phyloP scores from a whole-genome alignment of 345 rosid genomes.

The Brassica incana region DNA sequence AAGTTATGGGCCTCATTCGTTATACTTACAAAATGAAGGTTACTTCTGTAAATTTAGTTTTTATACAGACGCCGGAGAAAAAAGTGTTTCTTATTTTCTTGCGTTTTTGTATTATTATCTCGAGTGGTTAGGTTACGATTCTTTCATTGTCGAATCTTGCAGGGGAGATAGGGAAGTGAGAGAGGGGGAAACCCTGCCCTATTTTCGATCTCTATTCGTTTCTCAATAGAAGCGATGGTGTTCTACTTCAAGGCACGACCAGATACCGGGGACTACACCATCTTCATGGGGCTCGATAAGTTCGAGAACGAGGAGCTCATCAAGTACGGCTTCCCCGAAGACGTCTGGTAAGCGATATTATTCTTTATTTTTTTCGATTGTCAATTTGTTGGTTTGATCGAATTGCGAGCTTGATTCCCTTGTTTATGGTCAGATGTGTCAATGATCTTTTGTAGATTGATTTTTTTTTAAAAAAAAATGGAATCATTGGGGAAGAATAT shows the following conservation, averaged over 20 bases:
- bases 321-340: constrained; percentile 97
- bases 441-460: constrained; percentile 11
- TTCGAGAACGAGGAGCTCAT: constrained; percentile 99
- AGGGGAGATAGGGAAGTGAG: constrained; percentile 18
- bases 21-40: background rate
- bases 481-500: background rate
- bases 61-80: no score
- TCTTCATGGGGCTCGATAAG: constrained; percentile 99
- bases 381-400: background rate
- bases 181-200: constrained; percentile 43
- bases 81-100: no score
- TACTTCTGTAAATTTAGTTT: constrained; percentile 18
- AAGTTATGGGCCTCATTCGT: background rate
- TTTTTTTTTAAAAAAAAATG: no score
- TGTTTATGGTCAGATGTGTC: background rate
- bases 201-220: constrained; percentile 31
- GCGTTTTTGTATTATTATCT: background rate
- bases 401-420: constrained; percentile 6
- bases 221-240: constrained; percentile 56
- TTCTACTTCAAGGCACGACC: constrained; percentile 95
- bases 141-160: constrained; percentile 11
- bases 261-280: constrained; percentile 95
- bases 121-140: constrained; percentile 38
- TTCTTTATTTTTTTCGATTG: background rate
- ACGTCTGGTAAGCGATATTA: constrained; percentile 60